A percentile compares a stretch with the other conserved stretches of the same genome.
These are phyloP conservation scores for Leishmania mexicana DNA, from an alignment of 208 protist species.

Conservation along the genomic window DNA sequence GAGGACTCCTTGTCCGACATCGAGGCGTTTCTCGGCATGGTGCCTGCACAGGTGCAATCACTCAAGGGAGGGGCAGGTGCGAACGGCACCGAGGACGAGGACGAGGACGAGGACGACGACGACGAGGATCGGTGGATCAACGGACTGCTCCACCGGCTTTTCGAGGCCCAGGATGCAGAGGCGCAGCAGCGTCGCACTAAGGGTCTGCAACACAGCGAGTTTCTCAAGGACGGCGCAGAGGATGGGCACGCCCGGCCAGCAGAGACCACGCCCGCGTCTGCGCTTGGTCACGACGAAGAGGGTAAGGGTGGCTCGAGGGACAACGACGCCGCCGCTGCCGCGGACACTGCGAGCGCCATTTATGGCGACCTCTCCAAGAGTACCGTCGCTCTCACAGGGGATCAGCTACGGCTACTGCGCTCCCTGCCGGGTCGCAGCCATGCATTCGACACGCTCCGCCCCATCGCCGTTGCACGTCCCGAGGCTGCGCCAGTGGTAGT, in stretches of 20 bases:
- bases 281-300: neutral
- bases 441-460: conserved; percentile 23
- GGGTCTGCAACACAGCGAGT: conserved; percentile 12
- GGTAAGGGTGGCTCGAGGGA: neutral
- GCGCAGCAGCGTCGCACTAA: conserved; percentile 14
- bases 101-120: neutral
- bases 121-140: conserved; percentile 20
- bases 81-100: neutral
- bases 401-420: conserved; percentile 27
- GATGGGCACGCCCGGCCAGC: neutral
- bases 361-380: conserved; percentile 5
- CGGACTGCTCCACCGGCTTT: conserved; percentile 23
- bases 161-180: conserved; percentile 20
- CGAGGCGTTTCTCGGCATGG: conserved; percentile 29
- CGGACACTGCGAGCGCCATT: neutral
- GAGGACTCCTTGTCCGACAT: conserved; percentile 34
- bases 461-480: neutral
- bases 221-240: neutral
- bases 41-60: conserved; percentile 9
- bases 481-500: neutral
- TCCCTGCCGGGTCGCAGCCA: conserved; percentile 21
- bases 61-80: neutral
- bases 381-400: conserved; percentile 8
- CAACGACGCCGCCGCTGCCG: neutral
- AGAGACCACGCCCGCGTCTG: neutral